Evolutionary conservation across 495 filamentous ascomycete species (phyloP).

Genomic region (Opeltia flavorubescens): DNA sequence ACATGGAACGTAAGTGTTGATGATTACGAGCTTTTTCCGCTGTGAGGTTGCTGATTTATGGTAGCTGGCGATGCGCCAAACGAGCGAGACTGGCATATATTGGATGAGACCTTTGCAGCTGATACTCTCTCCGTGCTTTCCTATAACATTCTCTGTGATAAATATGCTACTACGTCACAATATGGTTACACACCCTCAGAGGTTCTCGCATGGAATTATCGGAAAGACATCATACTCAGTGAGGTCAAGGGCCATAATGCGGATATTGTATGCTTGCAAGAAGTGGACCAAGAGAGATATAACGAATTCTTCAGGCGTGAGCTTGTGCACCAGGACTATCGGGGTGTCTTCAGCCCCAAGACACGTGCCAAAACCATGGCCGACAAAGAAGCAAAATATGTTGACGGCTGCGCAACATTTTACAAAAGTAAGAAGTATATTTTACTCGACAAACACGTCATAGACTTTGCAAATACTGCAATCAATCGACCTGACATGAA

Average conservation of each 20-base stretch:
- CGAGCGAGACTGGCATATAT: conserved; percentile 55
- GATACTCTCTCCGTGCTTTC: conserved; percentile 67
- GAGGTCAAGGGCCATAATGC: conserved; percentile 69
- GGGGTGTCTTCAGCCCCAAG: conserved; percentile 81
- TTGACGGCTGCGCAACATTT: conserved; percentile 94
- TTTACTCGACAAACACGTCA: conserved; percentile 77
- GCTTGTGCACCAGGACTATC: conserved; percentile 74
- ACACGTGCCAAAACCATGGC: conserved; percentile 79
- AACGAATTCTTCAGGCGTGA: conserved; percentile 75
- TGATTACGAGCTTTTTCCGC: too few relatives aligned
- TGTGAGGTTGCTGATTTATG: not conserved
- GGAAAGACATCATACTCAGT: conserved; percentile 62
- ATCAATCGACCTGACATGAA: conserved; percentile 93
- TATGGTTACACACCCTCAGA: conserved; percentile 80
- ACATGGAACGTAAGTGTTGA: conserved; percentile 57
- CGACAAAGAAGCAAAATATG: conserved; percentile 67
- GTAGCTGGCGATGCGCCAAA: conserved; percentile 58
- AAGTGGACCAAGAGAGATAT: conserved; percentile 80
- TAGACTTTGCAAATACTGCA: conserved; percentile 83
- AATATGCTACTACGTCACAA: conserved; percentile 63
- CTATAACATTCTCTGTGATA: conserved; percentile 91
- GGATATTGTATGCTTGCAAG: conserved; percentile 86
- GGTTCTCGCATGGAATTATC: conserved; percentile 72
- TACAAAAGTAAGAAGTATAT: conserved; percentile 89
- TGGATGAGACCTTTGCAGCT: conserved; percentile 42